Conservation (phyloP, 208 protist species). For the Leishmania tarentolae region DNA sequence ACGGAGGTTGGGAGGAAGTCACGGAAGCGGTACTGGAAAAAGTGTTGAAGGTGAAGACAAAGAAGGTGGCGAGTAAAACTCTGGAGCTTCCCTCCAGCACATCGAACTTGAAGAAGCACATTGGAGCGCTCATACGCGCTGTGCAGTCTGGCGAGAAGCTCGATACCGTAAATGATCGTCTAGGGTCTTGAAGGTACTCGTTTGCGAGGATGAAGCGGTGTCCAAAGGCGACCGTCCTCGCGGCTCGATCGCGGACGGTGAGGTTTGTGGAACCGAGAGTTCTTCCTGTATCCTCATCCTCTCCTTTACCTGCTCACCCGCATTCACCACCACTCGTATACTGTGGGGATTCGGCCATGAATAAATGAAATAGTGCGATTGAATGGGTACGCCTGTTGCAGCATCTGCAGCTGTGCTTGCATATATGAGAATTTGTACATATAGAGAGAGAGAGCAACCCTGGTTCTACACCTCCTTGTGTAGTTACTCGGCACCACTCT, state of each 20-base stretch:
- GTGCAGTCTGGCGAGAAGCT: constrained; percentile 25
- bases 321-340: background rate
- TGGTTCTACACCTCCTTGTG: background rate
- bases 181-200: background rate
- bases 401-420: background rate
- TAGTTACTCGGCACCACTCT: background rate
- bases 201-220: background rate
- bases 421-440: background rate
- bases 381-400: background rate
- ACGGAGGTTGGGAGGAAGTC: constrained; percentile 90
- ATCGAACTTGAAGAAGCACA: constrained; percentile 64
- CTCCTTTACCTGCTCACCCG: background rate
- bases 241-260: background rate
- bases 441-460: background rate
- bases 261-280: background rate
- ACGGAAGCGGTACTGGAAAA: constrained; percentile 73
- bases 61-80: constrained; percentile 15
- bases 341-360: background rate
- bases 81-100: constrained; percentile 42
- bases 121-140: constrained; percentile 45
- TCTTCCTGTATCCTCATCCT: background rate
- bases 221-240: background rate
- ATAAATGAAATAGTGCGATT: background rate
- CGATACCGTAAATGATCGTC: background rate
- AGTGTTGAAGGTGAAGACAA: constrained; percentile 53